phyloP scores from a whole-genome alignment of 345 rosid genomes.

The Citrus cavaleriei region DNA sequence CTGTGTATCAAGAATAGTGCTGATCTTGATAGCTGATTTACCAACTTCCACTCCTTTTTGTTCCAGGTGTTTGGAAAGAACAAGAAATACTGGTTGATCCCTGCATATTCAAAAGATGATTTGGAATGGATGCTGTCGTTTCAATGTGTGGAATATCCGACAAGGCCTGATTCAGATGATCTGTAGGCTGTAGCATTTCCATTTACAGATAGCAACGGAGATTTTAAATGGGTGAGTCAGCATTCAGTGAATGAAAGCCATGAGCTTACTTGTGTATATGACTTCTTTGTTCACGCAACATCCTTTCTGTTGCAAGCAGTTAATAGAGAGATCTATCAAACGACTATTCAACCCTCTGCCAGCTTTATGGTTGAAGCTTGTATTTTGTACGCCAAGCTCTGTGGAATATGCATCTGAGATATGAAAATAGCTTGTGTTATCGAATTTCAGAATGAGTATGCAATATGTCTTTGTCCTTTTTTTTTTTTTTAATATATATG shows the following conservation, averaged over 20 bases:
- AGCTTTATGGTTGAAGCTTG: background rate
- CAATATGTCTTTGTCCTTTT: background rate
- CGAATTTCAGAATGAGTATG: background rate
- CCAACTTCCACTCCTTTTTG: background rate
- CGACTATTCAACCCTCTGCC: background rate
- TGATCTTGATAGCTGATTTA: background rate
- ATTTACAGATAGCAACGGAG: background rate
- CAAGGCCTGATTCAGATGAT: conserved; percentile 42
- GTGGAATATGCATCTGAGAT: background rate
- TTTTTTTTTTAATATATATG: too few species aligned
- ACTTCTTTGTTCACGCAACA: background rate
- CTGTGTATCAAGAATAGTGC: background rate
- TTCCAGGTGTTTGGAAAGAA: conserved; percentile 64
- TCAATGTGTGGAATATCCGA: conserved; percentile 53
- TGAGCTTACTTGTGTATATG: background rate
- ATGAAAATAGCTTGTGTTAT: background rate
- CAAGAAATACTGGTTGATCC: conserved; percentile 66
- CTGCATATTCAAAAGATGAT: conserved; percentile 64
- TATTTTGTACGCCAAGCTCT: background rate
- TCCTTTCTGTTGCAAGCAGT: background rate
- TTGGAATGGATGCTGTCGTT: conserved; percentile 41
- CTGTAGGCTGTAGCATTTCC: conserved; percentile 31
- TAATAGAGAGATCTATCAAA: too few species aligned
- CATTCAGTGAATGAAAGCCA: background rate
- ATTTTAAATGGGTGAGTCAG: background rate